Base-by-base conservation (phyloP, 129 eudicot species). In the Dittrichia graveolens region DNA sequence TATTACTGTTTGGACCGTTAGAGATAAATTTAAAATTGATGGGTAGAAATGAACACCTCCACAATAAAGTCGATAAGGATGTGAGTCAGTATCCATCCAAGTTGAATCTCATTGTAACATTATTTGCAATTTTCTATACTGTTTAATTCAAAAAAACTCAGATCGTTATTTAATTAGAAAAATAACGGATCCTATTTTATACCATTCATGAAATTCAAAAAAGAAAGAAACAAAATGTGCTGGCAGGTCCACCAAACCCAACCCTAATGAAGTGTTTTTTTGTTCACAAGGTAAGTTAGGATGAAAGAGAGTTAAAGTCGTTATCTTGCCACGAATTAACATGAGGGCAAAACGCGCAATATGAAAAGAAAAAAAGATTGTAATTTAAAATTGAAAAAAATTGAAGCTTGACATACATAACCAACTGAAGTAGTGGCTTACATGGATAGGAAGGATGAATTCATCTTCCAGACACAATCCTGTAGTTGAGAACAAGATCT, bases 401-500 rank as follows among this genome's bases (percentile, higher is more conserved):
- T 24, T 7, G 64, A 55, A 42, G 34, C 5, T 48, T 13, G 31
- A 44, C 48, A 18, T 18, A 75, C 55, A 19, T 19, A 46, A 40
- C 77, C 34, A 59, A 48, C 77, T 35, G 39, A 60, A 72, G 44
- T 60, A 69, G 45, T 69, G 34, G 66, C 77, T 63, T 62, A 69
- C 57, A 48, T 3, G 42, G 31, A 34, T 37, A 72, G 41, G 65
- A 4, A 72, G 41, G 65, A 4, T 11, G 14, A 18, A 37, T 41
- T 90, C 78, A 87, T 86, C 82, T 76, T 47, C 91, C 81, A 66
- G 82, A 83, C 46, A 74, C 75, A 39, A 84, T 75, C 71, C 96
- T 71, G 80, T 91, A 91, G 75, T 91, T 83, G 54, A 91, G 97
- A 53, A 91, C 82, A 65, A 88, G 85, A 49, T 91, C 97, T 44